Percentiles rank a stretch among this genome's conserved stretches.
phyloP scores from a whole-genome alignment of 2,329 filamentous ascomycete species.

The Didymellaceae sp. region DNA sequence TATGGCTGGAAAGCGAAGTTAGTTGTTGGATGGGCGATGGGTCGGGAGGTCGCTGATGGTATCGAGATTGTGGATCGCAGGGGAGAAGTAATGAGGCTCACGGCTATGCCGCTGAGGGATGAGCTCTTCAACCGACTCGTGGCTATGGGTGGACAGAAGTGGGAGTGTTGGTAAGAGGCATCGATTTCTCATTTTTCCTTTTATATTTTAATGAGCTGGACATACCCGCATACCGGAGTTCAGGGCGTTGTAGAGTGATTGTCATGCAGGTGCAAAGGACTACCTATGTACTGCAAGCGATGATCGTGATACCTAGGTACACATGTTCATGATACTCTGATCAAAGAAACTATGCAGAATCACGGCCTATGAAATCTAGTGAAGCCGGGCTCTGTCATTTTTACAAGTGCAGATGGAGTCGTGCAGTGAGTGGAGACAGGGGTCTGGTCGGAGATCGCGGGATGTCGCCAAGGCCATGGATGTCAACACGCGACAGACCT shows the following conservation, averaged over 20 bases:
- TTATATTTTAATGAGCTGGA: neutral
- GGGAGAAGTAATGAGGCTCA: conserved; percentile 67
- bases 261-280: too few relatives aligned
- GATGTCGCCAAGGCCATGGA: conserved; percentile 7
- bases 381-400: too few relatives aligned
- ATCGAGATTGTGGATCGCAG: conserved; percentile 68
- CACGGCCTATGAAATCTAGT: too few relatives aligned
- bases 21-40: conserved; percentile 79
- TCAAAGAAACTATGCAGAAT: too few relatives aligned
- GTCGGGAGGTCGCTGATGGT: conserved; percentile 76
- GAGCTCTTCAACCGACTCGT: conserved; percentile 82
- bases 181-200: neutral
- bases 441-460: conserved; percentile 11
- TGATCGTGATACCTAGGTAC: neutral
- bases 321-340: neutral
- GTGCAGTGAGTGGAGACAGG: conserved; percentile 11
- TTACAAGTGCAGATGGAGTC: too few relatives aligned
- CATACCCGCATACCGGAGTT: neutral
- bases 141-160: conserved; percentile 80
- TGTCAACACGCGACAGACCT: conserved; percentile 20
- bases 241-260: neutral
- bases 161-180: conserved; percentile 77
- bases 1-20: conserved; percentile 86
- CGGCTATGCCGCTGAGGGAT: conserved; percentile 74
- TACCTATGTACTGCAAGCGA: too few relatives aligned